Evolutionary conservation across 2,329 filamentous ascomycete species (phyloP), one percentile per base, ranked within the genome.

Genomic region (Talaromyces sp.): DNA sequence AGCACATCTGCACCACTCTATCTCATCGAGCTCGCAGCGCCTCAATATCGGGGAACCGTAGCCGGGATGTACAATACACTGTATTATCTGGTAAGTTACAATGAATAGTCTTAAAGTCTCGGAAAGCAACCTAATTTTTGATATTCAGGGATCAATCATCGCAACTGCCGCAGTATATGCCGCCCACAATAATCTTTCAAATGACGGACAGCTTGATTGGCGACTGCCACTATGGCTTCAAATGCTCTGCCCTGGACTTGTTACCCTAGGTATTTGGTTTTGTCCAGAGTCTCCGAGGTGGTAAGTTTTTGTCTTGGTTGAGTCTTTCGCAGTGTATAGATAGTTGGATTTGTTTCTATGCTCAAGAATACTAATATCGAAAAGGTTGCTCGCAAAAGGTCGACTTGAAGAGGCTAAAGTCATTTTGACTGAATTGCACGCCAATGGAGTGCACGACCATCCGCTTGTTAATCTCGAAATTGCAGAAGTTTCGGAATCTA

Each of bases 1-100:
- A 82, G 83, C 7, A 82, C 84, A 6, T 85, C 86, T 15, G 86
- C 84, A 2, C 86, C 86, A 2, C 83, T 86, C 22, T 87, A 87
- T 71, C 83, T 84, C 17, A 83, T 86, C 60, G 87, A 89, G 73
- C 80, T 87, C 67, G 82, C 86, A 0, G 86, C 88, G 70, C 86
- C 87, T 1, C 82, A 83, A 4, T 85, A 86, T 72, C 80, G 87
- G 66, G 86, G 85, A 52, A 80, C 85, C 0, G 61, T 74, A 2
- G 71, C 72, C 7, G 73, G 72, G 4, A 61, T 72, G 61, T 74
- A 73, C 63, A 74, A 74, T 59, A 67, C 67, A 22, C 58, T 67
- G 13, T 68, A 65, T 31, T 67, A 68, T 58, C 25, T 68, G 43
- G 66, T 54, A 64, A 31, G 27, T 31, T 31, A 31, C 27, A 31